Base-by-base conservation (phyloP, 2,329 filamentous ascomycete genomes). In the Beauveria pseudobassiana region DNA sequence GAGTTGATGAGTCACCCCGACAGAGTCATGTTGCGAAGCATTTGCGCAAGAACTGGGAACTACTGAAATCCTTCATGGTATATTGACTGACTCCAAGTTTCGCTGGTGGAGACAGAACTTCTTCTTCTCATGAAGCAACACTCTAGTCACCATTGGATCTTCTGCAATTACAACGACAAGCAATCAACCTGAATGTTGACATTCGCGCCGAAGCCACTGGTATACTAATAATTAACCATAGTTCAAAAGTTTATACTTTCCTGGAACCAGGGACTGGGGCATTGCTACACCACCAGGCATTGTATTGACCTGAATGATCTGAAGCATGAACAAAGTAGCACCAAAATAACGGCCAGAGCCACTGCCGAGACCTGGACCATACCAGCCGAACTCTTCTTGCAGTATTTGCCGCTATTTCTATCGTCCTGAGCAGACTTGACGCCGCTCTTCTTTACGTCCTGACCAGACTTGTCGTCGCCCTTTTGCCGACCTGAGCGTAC, bases 281-380 rank as follows among this genome's bases (percentile, higher is more conserved):
- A 51, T 34, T 20, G 12, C 12, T 8, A 18, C 7, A 51, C 7
- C 22, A n/a, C 14, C 8, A 22, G 40, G 16, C 1, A 16, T 9
- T 22, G 1, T 1, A 42, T 45, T 30, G n/a, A 28, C 49, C 53
- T 64, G 69, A 28, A 62, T 30, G 22, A 28, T 45, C 53, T 64
- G 69, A 28, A 62, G 42, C 65, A 69, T 59, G 38, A 66, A 59
- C 48, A 69, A 42, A 16, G 65, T 65, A 34, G 66, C 49, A 6
- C 64, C 67, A 43, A 66, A 10, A 61, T 65, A 16, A 64, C 62
- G 24, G 68, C 24, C 5, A 70, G 16, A 24, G 65, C 63, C 16
- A 62, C 45, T 26, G 67, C 58, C 52, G 69, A 65, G 14, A 63
- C 64, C 22, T 64, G 61, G 6, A 67, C 45, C 12, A 54, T 40